Percentiles rank a stretch among this genome's conserved stretches.
Conservation (phyloP, 371 early-diverging fungal species). For the Rhizopus delemar region DNA sequence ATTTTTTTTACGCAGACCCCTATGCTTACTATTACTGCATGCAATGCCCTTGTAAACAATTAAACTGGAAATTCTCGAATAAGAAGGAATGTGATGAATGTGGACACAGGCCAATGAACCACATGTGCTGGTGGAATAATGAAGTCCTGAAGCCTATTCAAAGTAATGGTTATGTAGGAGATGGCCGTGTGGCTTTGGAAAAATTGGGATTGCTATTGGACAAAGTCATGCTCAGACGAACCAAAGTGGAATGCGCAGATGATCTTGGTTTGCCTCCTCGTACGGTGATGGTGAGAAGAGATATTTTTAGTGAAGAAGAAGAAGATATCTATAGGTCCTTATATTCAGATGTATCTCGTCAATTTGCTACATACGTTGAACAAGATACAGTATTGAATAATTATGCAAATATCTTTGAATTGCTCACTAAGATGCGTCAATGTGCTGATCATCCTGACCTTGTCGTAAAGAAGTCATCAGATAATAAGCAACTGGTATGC, state of each 20-base stretch:
- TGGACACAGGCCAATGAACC: conserved; percentile 77
- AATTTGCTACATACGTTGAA: conserved; percentile 85
- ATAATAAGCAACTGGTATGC: conserved; percentile 72
- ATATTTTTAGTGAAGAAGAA: conserved; percentile 89
- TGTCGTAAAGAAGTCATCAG: conserved; percentile 58
- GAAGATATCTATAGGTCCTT: conserved; percentile 90
- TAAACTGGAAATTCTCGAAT: conserved; percentile 79
- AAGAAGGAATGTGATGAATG: conserved; percentile 71
- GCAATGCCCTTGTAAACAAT: conserved; percentile 77
- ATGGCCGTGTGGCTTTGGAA: conserved; percentile 71
- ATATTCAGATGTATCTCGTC: conserved; percentile 75
- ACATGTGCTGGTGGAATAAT: conserved; percentile 96
- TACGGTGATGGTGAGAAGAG: conserved; percentile 76
- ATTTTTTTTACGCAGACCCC: conserved; percentile 46
- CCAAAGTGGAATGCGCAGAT: conserved; percentile 88
- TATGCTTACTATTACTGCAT: conserved; percentile 90
- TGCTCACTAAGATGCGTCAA: conserved; percentile 73
- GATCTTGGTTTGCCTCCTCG: conserved; percentile 94
- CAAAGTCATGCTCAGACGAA: conserved; percentile 90
- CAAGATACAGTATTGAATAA: conserved; percentile 89
- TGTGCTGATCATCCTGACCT: conserved; percentile 91
- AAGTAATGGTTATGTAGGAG: conserved; percentile 64
- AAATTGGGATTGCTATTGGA: conserved; percentile 83
- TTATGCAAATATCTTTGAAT: conserved; percentile 91
- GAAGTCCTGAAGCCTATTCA: conserved; percentile 95